phyloP scores from a whole-genome alignment of 257 asterid genomes.

The Solanum chilense region DNA sequence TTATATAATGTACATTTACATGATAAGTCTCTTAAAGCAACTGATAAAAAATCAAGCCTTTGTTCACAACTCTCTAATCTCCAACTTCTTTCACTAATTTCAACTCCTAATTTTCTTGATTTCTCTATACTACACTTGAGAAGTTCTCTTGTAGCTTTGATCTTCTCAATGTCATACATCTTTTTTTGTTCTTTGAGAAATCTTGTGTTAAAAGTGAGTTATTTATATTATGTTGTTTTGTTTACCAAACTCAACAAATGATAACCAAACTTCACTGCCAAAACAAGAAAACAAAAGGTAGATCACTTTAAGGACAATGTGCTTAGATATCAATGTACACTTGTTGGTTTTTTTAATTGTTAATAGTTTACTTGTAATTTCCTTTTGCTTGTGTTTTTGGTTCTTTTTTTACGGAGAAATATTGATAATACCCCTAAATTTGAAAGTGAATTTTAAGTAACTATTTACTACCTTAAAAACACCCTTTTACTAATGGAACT shows the following conservation, averaged over 20 bases:
- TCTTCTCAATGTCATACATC: constrained; percentile 14
- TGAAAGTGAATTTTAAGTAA: too few species aligned
- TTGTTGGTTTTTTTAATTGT: background rate
- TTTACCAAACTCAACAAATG: constrained; percentile 44
- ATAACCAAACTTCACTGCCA: constrained; percentile 61
- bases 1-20: constrained; percentile 33
- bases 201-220: background rate
- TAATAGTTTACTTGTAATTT: background rate
- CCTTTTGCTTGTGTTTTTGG: background rate
- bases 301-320: constrained; percentile 8
- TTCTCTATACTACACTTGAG: constrained; percentile 42
- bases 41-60: constrained; percentile 16
- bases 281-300: constrained; percentile 23
- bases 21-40: constrained; percentile 21
- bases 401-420: background rate
- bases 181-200: background rate
- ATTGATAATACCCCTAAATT: background rate
- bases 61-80: constrained; percentile 23
- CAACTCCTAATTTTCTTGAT: constrained; percentile 38
- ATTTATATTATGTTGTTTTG: background rate
- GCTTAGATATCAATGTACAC: background rate
- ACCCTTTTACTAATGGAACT: fast-evolving
- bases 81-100: constrained; percentile 22
- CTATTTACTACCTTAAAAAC: background rate
- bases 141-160: constrained; percentile 40